These are phyloP conservation scores for Solanum lignicaule DNA, from an alignment of 257 asterid genomes.

Conservation along the genomic window DNA sequence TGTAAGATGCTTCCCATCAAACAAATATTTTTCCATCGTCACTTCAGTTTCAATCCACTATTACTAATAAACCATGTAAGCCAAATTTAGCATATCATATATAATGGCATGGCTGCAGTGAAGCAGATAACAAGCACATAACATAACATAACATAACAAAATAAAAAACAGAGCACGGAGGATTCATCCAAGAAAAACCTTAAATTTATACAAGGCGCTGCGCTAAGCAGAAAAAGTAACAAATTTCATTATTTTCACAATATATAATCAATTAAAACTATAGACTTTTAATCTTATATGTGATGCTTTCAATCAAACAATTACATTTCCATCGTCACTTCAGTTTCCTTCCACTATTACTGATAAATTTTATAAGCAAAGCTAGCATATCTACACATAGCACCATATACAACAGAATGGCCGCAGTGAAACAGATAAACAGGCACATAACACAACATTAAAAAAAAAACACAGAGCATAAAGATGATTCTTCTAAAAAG, in stretches of 20 bases:
- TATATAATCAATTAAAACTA: not conserved
- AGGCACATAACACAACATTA: not conserved
- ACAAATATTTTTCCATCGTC: not conserved
- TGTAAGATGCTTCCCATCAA: not conserved
- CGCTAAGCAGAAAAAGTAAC: not conserved
- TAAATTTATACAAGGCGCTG: not conserved
- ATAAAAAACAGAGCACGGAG: not conserved
- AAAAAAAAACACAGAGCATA: not conserved
- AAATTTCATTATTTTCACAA: not conserved
- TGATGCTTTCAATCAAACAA: not conserved
- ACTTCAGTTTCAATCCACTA: not conserved
- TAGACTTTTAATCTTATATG: not conserved
- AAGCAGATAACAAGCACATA: not conserved
- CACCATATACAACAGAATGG: not conserved
- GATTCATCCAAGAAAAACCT: not conserved
- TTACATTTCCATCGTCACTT: not conserved
- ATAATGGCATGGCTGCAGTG: not conserved
- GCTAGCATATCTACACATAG: not conserved
- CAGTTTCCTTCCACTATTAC: not conserved
- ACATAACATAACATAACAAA: not conserved
- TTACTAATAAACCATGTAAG: not conserved
- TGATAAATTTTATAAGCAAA: not conserved
- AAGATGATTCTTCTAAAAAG: not conserved
- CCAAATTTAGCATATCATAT: not conserved
- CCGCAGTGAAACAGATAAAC: not conserved